Percentiles rank a stretch among this genome's conserved stretches.
Conservation (phyloP, 2,329 filamentous ascomycete genomes). For the Aspergillus texensis region DNA sequence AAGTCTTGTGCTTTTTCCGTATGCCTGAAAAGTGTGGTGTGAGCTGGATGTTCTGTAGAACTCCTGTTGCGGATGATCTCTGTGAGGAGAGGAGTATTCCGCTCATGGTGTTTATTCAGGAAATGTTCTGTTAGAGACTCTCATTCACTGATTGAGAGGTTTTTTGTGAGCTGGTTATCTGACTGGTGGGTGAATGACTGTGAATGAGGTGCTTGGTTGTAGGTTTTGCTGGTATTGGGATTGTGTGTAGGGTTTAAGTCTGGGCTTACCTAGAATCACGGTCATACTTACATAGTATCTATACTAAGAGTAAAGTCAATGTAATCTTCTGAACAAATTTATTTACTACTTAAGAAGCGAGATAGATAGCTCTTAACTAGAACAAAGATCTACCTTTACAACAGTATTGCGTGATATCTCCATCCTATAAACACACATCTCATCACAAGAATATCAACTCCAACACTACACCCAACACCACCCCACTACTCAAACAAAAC, state of each 20-base stretch:
- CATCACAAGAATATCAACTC: neutral
- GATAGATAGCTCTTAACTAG: neutral
- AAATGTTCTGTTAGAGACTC: neutral
- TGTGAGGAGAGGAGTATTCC: neutral
- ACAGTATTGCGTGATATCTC: neutral
- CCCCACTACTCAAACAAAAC: too few species aligned
- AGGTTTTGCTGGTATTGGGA: too few species aligned
- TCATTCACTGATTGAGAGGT: neutral
- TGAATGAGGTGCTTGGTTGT: neutral
- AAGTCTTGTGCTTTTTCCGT: neutral
- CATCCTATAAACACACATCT: neutral
- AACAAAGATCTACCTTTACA: neutral
- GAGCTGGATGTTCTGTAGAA: neutral
- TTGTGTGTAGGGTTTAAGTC: neutral
- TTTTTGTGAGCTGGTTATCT: neutral
- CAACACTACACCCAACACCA: neutral
- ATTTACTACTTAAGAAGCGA: too few species aligned
- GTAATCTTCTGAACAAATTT: too few species aligned
- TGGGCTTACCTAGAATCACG: too few species aligned
- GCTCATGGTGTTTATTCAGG: neutral
- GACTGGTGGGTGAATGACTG: neutral
- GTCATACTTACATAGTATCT: too few species aligned
- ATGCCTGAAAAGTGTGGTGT: neutral
- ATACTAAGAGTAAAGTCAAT: too few species aligned
- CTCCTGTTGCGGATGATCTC: neutral